Evolutionary conservation across 148 eudicot genomes (phyloP).

Genomic region (Rhododendron molle): DNA sequence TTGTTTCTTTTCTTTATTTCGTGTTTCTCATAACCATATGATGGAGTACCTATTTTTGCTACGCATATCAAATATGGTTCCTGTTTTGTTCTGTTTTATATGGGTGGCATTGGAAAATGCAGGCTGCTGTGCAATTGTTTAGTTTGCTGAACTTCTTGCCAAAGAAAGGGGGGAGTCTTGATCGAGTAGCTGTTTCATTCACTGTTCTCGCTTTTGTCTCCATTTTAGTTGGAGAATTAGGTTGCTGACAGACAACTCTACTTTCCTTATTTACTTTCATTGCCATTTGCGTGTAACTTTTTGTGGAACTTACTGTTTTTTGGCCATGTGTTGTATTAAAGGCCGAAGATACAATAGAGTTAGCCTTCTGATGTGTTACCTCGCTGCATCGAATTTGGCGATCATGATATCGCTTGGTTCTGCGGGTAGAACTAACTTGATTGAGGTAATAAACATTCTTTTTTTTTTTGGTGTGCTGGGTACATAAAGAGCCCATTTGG

Average conservation of each 20-base stretch:
- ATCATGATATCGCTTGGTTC: constrained; percentile 27
- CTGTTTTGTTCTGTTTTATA: too few species aligned
- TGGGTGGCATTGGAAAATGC: neutral
- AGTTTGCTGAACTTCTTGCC: constrained; percentile 21
- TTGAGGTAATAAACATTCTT: constrained; percentile 28
- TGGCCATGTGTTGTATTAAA: constrained; percentile 17
- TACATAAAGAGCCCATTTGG: neutral
- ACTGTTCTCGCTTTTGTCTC: constrained; percentile 31
- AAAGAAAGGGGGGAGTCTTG: constrained; percentile 30
- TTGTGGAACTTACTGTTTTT: constrained; percentile 1
- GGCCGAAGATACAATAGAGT: constrained; percentile 56
- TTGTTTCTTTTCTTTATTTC: too few species aligned
- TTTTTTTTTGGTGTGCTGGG: neutral
- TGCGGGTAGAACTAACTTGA: constrained; percentile 15
- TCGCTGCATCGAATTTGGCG: constrained; percentile 38
- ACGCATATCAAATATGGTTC: too few species aligned
- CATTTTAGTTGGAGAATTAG: constrained; percentile 47
- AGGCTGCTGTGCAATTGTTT: constrained; percentile 36
- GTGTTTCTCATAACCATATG: too few species aligned
- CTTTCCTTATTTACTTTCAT: neutral
- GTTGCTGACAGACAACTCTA: constrained; percentile 18
- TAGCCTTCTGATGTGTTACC: constrained; percentile 44
- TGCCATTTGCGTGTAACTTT: neutral
- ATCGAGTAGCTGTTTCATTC: constrained; percentile 28
- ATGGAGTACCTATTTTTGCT: too few species aligned